Percentiles rank a stretch among this genome's conserved stretches.
phyloP scores from a whole-genome alignment of 176 grass and related monocot species.

The Oryza nivara region DNA sequence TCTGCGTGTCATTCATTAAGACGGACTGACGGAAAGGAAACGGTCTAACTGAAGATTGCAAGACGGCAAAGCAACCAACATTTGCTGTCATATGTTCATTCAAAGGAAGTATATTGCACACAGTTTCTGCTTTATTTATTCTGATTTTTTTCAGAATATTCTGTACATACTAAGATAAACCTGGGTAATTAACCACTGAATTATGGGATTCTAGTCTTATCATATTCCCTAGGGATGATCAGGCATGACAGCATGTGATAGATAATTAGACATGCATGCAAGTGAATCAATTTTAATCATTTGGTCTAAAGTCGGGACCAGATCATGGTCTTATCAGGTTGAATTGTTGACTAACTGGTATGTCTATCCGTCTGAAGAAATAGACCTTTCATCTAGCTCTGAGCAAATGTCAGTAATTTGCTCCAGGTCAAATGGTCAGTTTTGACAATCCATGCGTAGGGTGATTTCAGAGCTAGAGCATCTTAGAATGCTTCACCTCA shows the following conservation, averaged over 20 bases:
- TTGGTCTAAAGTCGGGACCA: slow-evolving; percentile 5
- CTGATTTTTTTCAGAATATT: not conserved
- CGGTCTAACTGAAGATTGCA: not conserved
- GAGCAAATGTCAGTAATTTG: not conserved
- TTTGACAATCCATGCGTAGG: not conserved
- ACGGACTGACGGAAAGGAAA: not conserved
- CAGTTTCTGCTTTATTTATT: not conserved
- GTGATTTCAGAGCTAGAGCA: not conserved
- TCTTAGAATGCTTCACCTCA: not conserved
- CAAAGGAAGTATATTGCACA: not conserved
- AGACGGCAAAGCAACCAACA: not conserved
- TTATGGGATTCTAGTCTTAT: not conserved
- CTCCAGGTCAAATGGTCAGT: not conserved
- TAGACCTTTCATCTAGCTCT: not conserved
- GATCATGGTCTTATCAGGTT: not conserved
- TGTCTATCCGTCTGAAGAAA: not conserved
- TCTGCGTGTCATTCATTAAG: not conserved
- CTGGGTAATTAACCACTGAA: not conserved
- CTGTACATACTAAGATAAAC: not conserved
- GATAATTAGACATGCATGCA: not conserved
- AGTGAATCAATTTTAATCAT: not conserved
- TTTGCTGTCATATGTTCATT: not conserved
- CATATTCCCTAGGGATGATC: not conserved
- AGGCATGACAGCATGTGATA: not conserved
- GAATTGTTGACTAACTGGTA: slow-evolving; percentile 12